A percentile compares a stretch with the other conserved stretches of the same genome.
Evolutionary conservation across 352 stramenopile genomes (phyloP).

Genomic region (Phytophthora pseudosyringae): DNA sequence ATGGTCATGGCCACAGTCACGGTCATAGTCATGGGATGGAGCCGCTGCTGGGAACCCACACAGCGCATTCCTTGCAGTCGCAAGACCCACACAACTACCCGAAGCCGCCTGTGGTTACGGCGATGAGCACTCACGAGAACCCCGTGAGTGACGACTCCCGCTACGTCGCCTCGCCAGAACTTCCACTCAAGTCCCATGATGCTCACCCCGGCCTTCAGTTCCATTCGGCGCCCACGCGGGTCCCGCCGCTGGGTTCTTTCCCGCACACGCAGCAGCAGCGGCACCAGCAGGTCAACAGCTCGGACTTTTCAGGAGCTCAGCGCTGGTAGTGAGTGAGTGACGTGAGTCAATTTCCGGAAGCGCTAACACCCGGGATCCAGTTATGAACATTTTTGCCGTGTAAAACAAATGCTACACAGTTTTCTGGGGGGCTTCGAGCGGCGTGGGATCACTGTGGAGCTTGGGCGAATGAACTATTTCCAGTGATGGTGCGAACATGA

Average conservation of each 20-base stretch:
- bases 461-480: conserved; percentile 7
- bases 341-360: neutral
- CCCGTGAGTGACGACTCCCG: conserved; percentile 59
- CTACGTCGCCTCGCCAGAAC: conserved; percentile 18
- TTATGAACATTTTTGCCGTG: conserved; percentile 32
- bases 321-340: conserved; percentile 23
- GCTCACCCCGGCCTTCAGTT: conserved; percentile 20
- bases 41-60: conserved; percentile 8
- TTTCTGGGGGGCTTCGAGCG: no score
- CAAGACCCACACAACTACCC: conserved; percentile 20
- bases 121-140: conserved; percentile 74
- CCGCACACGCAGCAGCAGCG: conserved; percentile 19
- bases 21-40: conserved; percentile 32
- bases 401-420: conserved; percentile 9
- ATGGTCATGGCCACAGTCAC: conserved; percentile 32
- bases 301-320: conserved; percentile 18
- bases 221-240: conserved; percentile 6
- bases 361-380: conserved; percentile 2
- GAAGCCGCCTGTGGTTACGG: conserved; percentile 23
- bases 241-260: conserved; percentile 8
- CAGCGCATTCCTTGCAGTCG: conserved; percentile 20
- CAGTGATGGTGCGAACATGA: conserved; percentile 16
- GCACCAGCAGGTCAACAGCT: conserved; percentile 16
- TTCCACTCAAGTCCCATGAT: conserved; percentile 15
- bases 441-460: neutral